These are phyloP conservation scores for Neurospora pannonica DNA, from an alignment of 495 filamentous ascomycete species.

Conservation along the genomic window DNA sequence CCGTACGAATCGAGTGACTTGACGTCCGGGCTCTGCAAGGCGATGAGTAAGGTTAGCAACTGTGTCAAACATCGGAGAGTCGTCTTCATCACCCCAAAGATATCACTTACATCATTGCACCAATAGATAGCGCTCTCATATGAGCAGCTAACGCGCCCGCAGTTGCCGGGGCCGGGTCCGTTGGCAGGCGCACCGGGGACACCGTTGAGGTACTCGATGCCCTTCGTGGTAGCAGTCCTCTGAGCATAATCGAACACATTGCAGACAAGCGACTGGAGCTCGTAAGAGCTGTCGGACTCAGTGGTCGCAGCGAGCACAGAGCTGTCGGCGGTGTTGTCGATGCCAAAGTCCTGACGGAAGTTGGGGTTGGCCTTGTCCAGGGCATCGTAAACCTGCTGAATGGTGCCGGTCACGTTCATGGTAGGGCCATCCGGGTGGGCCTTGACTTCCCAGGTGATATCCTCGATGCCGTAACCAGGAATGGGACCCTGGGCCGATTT, in stretches of 20 bases:
- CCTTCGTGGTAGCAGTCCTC: constrained; percentile 6
- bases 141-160: constrained; percentile 15
- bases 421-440: not conserved
- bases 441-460: constrained; percentile 8
- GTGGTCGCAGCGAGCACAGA: not conserved
- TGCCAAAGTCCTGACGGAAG: constrained; percentile 14
- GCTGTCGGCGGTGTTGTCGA: not conserved
- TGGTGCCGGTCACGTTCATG: constrained; percentile 8
- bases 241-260: not conserved
- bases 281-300: not conserved
- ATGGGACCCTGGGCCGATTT: not conserved
- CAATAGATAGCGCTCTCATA: constrained; percentile 17
- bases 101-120: constrained; percentile 20
- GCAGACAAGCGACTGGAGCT: not conserved
- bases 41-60: not conserved
- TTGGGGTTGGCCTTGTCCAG: constrained; percentile 8
- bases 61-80: not conserved
- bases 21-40: not conserved
- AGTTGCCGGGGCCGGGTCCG: constrained; percentile 14
- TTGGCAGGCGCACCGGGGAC: constrained; percentile 7
- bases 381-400: constrained; percentile 7
- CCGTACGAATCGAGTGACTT: not conserved
- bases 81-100: not conserved
- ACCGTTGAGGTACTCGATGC: constrained; percentile 12
- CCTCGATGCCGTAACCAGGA: constrained; percentile 3